Evolutionary conservation across 768 basidiomycete species (phyloP), one percentile per base, ranked within the genome.

Genomic region (Coprinopsis strossmayeri): DNA sequence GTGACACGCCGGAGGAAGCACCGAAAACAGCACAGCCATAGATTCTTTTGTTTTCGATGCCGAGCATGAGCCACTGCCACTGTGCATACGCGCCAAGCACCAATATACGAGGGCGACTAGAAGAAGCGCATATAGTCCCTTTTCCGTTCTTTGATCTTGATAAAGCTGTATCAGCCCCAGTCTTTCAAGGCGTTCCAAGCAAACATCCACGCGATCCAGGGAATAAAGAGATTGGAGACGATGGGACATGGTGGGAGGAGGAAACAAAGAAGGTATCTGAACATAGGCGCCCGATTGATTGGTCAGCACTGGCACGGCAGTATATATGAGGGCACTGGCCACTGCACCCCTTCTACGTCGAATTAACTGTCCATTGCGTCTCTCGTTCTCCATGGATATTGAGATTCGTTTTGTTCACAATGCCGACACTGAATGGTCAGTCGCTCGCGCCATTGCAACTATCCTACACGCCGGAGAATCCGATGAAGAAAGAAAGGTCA

Each of bases 391-490:
- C 23, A 51, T 51, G 50, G 35, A 51, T 28, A 51, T 51, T 41
- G 34, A 46, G 1, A 51, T 51, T 20, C 37, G 21, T 26, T 32
- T 1, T 27, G 26, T 51, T 27, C 44, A 45, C 44, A 12, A 12
- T 4, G 44, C 45, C n/a, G 35, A 45, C 9, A 41, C 43, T 34
- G 37, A 46, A 40, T 84, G 75, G 70, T 74, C 77, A 27, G 69
- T 87, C 15, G 82, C 75, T 18, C 72, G 78, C 30, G 68, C 63
- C 4, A 69, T 91, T 39, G 78, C 78, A 1, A 47, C 55, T 3
- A 68, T 82, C 28, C 63, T 91, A 0, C 87, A 89, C 53, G 70
- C 73, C 2, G 68, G 73, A 17, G 70, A 72, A 30, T 63, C 69
- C 4, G 56, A 65, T 13, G 61, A 63, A 17, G 60, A 61, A 52